A percentile compares a stretch with the other conserved stretches of the same genome.
Conservation (phyloP, 352 stramenopile species). For the Hyaloperonospora arabidopsidis region DNA sequence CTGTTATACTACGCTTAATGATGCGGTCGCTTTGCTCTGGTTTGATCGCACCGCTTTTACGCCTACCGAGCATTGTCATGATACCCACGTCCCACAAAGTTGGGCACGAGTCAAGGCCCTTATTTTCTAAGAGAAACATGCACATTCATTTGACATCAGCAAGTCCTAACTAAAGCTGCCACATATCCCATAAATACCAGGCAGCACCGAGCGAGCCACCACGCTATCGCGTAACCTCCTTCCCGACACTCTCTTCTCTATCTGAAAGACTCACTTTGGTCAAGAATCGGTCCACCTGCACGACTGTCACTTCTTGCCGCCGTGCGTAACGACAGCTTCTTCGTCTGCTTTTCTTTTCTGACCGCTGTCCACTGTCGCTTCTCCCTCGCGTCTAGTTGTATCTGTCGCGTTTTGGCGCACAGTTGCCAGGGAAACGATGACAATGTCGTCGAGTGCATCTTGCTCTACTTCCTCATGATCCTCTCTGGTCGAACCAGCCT, state of each 20-base stretch:
- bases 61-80: too few species aligned
- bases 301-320: constrained; percentile 40
- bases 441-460: constrained; percentile 25
- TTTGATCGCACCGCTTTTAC: too few species aligned
- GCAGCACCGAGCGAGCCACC: constrained; percentile 3
- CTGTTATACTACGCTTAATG: too few species aligned
- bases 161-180: constrained; percentile 9
- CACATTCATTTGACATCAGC: neutral
- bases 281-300: constrained; percentile 32
- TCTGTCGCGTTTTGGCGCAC: constrained; percentile 9
- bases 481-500: neutral
- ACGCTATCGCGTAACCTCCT: constrained; percentile 17
- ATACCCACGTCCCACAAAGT: too few species aligned
- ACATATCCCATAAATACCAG: constrained; percentile 21
- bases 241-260: constrained; percentile 16
- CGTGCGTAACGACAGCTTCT: constrained; percentile 18
- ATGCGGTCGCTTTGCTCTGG: too few species aligned
- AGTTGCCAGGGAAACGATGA: constrained; percentile 22
- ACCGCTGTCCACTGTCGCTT: neutral
- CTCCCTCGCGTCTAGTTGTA: constrained; percentile 8
- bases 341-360: constrained; percentile 15
- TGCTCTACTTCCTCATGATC: neutral
- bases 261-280: constrained; percentile 34
- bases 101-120: too few species aligned
- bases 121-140: too few species aligned